Evolutionary conservation across 176 grass and related monocot genomes (phyloP), one percentile per base, ranked within the genome.

Genomic region (Zea luxurians): DNA sequence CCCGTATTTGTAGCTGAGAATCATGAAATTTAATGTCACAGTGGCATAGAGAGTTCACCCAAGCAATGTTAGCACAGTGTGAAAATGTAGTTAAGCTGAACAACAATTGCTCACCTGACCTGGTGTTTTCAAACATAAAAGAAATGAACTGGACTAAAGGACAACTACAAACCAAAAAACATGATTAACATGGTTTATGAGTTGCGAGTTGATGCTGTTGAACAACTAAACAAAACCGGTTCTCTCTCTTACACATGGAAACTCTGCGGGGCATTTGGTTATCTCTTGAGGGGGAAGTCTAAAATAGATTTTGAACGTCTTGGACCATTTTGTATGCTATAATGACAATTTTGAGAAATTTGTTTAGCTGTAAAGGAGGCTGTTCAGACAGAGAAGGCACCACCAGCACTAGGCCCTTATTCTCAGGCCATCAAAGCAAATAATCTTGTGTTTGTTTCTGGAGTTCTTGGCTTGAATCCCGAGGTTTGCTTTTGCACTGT

Each of bases 341-440:
- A 69, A n/a, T 70, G 37, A 63, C 37, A 41, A 5, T 70, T 75
- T 21, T 53, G 0, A 21, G 54, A 53, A 69, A 64, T 13, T 70
- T 64, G 4, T 70, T 58, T 68, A 93, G 96, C 66, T 66, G 80
- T 80, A 58, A 98, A 99, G 75, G 92, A 90, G 79, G 90, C 81
- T 71, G 89, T 99, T 68, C 87, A 91, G 61, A 99, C 92, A 16
- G 90, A 95, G 58, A 90, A 91, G 60, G 96, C 96, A 5, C 89
- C 96, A 2, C 92, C 96, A 58, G 96, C 96, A 76, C 74, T 95
- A 57, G 96, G 96, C 16, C 92, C 96, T 5, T 99, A 95, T 85
- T 99, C 96, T 38, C 96, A 99, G 68, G 96, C 96, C 64, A 93
- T 95, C 78, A 95, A 95, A 87, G 86, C 88, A 62, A 99, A 99